phyloP scores from a whole-genome alignment of 768 basidiomycete genomes.

The Tricholomella constricta region DNA sequence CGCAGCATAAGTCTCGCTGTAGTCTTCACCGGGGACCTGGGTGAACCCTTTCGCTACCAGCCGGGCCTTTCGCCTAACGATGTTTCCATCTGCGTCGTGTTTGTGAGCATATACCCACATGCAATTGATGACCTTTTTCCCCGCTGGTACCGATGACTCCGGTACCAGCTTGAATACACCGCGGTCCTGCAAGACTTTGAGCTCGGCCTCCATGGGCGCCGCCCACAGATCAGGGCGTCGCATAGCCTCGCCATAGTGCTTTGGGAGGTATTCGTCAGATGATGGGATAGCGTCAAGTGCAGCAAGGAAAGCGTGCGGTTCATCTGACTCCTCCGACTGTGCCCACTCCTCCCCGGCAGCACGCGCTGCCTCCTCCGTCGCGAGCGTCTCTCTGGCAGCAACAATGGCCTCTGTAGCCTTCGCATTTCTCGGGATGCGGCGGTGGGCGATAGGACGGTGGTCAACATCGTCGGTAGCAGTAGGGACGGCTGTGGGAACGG shows the following conservation, averaged over 20 bases:
- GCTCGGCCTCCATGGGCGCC: conserved; percentile 13
- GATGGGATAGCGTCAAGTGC: background rate
- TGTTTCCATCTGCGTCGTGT: conserved; percentile 25
- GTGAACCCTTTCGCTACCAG: conserved; percentile 31
- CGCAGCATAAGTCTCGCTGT: too few species aligned
- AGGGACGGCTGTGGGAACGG: background rate
- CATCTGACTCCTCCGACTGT: background rate
- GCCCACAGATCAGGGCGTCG: conserved; percentile 14
- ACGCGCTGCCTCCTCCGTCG: background rate
- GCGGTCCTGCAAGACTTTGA: conserved; percentile 20
- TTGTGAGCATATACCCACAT: conserved; percentile 31
- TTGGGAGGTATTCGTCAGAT: background rate
- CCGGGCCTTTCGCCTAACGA: conserved; percentile 32
- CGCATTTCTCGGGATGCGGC: background rate
- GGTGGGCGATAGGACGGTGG: background rate
- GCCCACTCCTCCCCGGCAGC: background rate
- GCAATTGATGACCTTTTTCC: conserved; percentile 9
- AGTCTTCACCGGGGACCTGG: conserved; percentile 36
- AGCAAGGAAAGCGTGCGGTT: background rate
- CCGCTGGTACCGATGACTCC: background rate
- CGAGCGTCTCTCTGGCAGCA: background rate
- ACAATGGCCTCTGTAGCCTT: background rate
- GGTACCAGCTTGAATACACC: conserved; percentile 18
- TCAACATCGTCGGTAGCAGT: background rate
- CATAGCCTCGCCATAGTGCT: too few species aligned